Evolutionary conservation across 257 asterid genomes (phyloP).

Genomic region (Solanum sitiens): DNA sequence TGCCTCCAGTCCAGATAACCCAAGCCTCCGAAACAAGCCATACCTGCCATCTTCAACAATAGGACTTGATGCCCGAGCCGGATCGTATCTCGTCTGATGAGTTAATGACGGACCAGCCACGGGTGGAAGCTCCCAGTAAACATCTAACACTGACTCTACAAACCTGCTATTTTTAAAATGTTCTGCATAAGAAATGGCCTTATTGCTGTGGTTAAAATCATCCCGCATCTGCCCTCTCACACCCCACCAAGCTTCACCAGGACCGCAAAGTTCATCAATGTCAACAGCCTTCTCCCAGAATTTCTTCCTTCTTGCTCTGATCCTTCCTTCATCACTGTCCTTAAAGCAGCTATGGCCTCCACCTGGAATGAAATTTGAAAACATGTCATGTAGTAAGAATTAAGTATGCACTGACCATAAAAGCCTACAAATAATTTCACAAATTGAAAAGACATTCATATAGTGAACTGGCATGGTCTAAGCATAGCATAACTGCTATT

Average conservation of each 20-base stretch:
- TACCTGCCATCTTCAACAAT: constrained; percentile 83
- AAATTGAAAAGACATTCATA: not conserved
- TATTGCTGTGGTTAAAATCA: constrained; percentile 83
- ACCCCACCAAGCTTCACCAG: constrained; percentile 99
- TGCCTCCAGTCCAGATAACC: constrained; percentile 47
- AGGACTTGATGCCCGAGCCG: constrained; percentile 73
- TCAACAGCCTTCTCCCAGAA: constrained; percentile 94
- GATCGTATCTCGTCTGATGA: constrained; percentile 92
- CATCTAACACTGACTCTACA: constrained; percentile 75
- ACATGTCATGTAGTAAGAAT: not conserved
- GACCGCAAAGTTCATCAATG: constrained; percentile 76
- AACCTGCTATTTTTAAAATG: constrained; percentile 84
- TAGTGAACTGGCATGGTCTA: not conserved
- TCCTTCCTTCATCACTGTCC: constrained; percentile 91
- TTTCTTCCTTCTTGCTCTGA: constrained; percentile 60
- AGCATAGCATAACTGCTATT: not conserved
- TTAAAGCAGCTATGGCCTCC: constrained; percentile 97
- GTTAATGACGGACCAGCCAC: constrained; percentile 97
- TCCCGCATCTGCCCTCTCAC: constrained; percentile 89
- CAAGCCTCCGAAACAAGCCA: constrained; percentile 62
- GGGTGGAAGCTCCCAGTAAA: constrained; percentile 98
- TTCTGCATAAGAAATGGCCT: constrained; percentile 43
- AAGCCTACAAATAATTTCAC: not conserved
- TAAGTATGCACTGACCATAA: not conserved
- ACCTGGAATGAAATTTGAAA: constrained; percentile 25